These are phyloP conservation scores for Blumeriella jaapii DNA, from an alignment of 2,329 filamentous ascomycete species.

Conservation along the genomic window DNA sequence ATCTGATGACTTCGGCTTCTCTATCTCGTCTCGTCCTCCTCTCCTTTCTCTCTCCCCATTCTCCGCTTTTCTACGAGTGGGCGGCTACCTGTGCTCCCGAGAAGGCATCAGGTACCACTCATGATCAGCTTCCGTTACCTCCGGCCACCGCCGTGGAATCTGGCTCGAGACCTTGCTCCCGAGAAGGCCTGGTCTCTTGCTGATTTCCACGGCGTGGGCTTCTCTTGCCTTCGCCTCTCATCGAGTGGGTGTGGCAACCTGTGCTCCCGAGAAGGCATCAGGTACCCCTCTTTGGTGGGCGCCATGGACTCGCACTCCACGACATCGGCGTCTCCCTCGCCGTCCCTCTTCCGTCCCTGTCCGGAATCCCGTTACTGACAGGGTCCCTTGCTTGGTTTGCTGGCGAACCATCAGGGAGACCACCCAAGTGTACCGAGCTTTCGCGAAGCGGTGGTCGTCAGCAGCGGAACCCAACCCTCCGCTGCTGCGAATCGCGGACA, in stretches of 20 bases:
- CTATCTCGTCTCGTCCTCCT: neutral
- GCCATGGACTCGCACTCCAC: no score
- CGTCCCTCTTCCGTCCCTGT: neutral
- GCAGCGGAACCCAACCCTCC: neutral
- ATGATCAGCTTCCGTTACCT: neutral
- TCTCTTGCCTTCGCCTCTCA: no score
- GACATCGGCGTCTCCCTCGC: neutral
- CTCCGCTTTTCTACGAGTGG: neutral
- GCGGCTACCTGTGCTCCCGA: neutral
- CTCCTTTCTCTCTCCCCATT: neutral
- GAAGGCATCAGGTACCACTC: neutral
- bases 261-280: no score
- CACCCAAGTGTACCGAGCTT: neutral
- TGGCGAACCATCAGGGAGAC: neutral
- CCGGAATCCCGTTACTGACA: neutral
- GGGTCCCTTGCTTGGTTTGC: neutral
- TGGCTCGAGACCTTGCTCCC: neutral
- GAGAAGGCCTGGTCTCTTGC: neutral
- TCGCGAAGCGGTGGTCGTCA: neutral
- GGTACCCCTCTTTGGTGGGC: no score
- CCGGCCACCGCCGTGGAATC: neutral
- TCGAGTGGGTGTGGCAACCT: no score
- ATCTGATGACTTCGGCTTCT: neutral
- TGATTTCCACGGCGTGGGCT: no score
- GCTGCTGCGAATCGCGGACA: neutral